Base-by-base conservation (phyloP, 1,139 yeast genomes). In the Taphrina wiesneri region DNA sequence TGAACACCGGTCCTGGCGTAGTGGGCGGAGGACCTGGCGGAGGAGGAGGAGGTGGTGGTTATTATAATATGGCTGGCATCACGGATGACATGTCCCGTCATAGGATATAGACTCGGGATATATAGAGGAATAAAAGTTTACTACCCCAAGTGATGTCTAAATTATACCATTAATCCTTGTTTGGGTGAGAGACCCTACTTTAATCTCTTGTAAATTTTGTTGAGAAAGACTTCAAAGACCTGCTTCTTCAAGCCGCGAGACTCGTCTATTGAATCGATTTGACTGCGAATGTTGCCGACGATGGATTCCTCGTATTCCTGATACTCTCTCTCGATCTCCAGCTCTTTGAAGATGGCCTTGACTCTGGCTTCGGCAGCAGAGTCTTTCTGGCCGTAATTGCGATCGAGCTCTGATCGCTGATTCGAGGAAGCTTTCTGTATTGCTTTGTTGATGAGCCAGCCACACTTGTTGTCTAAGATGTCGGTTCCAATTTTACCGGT, bases 401-500 rank as follows among this genome's bases (percentile, higher is more conserved):
- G 86, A 74, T 93, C 98, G 71, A 95, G 83, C 9, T 88, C 70
- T 73, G 82, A 77, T 77, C 98, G 87, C 80, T 95, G 98, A 71
- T 86, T 95, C 59, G 90, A 84, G 36, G 85, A 82, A 63, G 85
- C 95, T 72, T 86, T 81, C 76, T 87, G 83, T 73, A 95, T 83
- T 7, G 99, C 99, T 74, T 90, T 90, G 82, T 93, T 93, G 74
- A 95, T 84, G 69, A 95, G 87, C 99, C 99, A 95, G 57, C 97
- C 89, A 78, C 99, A 95, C 80, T 95, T 95, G 84, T 95, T 95
- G 78, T 95, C 99, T 80, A 90, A 90, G 75, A 95, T 95, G 77
- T 95, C 99, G 68, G 99, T 95, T 72, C 99, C 99, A 72, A 95
- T 90, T 82, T 95, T 95, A 70, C 99, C 99, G 75, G 93, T 93